Conservation (phyloP, 768 basidiomycete species). For the Suillus subaureus region DNA sequence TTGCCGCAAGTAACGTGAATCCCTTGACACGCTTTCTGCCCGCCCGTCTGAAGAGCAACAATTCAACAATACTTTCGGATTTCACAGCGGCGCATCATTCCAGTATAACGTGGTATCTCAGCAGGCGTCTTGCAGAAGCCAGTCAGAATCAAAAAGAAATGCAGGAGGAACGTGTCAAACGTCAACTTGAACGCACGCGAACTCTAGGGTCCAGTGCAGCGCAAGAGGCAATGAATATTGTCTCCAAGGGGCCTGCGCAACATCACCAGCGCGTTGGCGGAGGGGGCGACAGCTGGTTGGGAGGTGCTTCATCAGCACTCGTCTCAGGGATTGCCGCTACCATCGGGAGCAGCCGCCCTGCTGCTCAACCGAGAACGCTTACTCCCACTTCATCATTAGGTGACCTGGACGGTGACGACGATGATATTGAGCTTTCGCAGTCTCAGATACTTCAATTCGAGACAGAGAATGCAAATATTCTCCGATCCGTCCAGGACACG, state of each 20-base stretch:
- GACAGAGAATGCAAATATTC: constrained; percentile 84
- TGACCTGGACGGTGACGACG: constrained; percentile 65
- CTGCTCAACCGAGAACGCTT: constrained; percentile 21
- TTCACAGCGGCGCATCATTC: constrained; percentile 88
- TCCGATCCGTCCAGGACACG: constrained; percentile 82
- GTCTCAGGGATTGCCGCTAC: constrained; percentile 58
- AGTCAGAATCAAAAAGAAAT: constrained; percentile 82
- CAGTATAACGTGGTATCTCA: constrained; percentile 91
- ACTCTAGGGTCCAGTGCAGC: constrained; percentile 83
- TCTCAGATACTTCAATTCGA: constrained; percentile 95
- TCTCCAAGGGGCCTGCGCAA: constrained; percentile 31
- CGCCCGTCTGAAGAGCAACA: constrained; percentile 63
- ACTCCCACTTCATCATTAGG: constrained; percentile 38
- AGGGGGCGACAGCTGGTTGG: constrained; percentile 58
- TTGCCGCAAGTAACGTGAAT: constrained; percentile 64
- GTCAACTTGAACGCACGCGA: constrained; percentile 81
- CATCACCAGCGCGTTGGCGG: constrained; percentile 17
- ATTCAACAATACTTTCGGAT: constrained; percentile 54
- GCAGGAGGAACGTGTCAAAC: constrained; percentile 91
- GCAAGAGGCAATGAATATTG: constrained; percentile 57
- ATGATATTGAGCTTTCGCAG: constrained; percentile 79
- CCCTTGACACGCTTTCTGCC: constrained; percentile 73
- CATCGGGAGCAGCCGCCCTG: constrained; percentile 46
- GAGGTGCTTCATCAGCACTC: constrained; percentile 56
- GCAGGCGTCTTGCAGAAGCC: constrained; percentile 74